These are phyloP conservation scores for Austroboletus niveus DNA, from an alignment of 1,284 basidiomycete species.

Conservation along the genomic window DNA sequence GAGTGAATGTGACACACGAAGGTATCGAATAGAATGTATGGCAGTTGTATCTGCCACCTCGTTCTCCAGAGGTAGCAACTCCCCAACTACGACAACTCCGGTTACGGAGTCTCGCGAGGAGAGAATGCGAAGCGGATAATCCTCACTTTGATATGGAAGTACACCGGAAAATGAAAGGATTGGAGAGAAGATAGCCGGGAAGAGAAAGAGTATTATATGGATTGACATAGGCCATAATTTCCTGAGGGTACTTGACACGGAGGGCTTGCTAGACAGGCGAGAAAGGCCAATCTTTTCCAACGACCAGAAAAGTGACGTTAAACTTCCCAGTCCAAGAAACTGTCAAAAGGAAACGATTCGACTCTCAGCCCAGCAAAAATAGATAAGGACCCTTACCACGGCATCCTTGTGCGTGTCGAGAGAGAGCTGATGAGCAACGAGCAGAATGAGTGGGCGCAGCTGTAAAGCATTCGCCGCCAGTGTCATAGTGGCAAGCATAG, in stretches of 20 bases:
- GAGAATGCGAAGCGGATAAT: constrained; percentile 62
- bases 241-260: neutral
- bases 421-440: constrained; percentile 15
- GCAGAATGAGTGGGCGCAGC: constrained; percentile 22
- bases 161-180: constrained; percentile 53
- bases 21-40: constrained; percentile 66
- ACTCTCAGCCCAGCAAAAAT: constrained; percentile 2
- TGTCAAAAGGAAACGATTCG: constrained; percentile 5
- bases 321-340: constrained; percentile 27
- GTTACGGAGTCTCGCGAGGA: constrained; percentile 72
- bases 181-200: constrained; percentile 46
- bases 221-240: constrained; percentile 26
- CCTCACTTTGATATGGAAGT: constrained; percentile 52
- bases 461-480: constrained; percentile 25
- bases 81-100: constrained; percentile 77
- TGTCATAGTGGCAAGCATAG: constrained; percentile 14
- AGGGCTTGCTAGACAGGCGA: neutral
- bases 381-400: constrained; percentile 15
- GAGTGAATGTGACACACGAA: constrained; percentile 86
- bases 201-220: constrained; percentile 35
- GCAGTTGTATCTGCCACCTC: constrained; percentile 26
- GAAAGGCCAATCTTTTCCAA: constrained; percentile 2
- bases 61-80: constrained; percentile 46
- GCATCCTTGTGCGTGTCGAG: constrained; percentile 20
- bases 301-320: constrained; percentile 14